These are phyloP conservation scores for Leishmania martiniquensis DNA, from an alignment of 208 protist genomes.

Conservation along the genomic window DNA sequence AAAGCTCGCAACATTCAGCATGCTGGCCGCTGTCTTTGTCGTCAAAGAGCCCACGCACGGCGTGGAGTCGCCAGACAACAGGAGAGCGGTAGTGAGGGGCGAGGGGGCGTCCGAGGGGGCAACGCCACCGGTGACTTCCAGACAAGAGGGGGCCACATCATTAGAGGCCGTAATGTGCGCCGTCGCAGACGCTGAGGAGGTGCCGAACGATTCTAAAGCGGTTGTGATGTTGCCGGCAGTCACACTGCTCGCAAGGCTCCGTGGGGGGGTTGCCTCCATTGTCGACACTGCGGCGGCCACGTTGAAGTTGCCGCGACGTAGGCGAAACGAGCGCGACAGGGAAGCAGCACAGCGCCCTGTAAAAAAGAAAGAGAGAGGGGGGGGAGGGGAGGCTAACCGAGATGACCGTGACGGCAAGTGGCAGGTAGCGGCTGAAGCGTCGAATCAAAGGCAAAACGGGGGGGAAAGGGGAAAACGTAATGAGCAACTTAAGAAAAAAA, in stretches of 20 bases:
- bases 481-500: too few relatives aligned
- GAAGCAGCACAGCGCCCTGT: neutral
- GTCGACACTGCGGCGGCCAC: neutral
- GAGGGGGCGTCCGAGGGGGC: neutral
- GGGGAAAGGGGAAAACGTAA: too few relatives aligned
- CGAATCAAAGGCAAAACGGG: too few relatives aligned
- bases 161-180: neutral
- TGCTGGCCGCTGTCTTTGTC: neutral
- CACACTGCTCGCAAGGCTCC: neutral
- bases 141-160: slow-evolving; percentile 1
- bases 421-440: too few relatives aligned
- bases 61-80: neutral
- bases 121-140: neutral
- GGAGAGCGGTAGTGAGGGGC: neutral
- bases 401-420: too few relatives aligned
- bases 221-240: too few relatives aligned
- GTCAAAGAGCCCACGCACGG: neutral
- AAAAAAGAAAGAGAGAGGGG: neutral
- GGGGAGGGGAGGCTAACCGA: neutral
- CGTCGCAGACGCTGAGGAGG: neutral
- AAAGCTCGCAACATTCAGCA: neutral
- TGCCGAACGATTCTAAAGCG: neutral
- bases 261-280: neutral
- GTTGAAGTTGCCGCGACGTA: neutral
- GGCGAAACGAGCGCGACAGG: neutral